A percentile compares a stretch with the other conserved stretches of the same genome.
phyloP scores from a whole-genome alignment of 257 asterid genomes.

The Solanum gracilifrons region DNA sequence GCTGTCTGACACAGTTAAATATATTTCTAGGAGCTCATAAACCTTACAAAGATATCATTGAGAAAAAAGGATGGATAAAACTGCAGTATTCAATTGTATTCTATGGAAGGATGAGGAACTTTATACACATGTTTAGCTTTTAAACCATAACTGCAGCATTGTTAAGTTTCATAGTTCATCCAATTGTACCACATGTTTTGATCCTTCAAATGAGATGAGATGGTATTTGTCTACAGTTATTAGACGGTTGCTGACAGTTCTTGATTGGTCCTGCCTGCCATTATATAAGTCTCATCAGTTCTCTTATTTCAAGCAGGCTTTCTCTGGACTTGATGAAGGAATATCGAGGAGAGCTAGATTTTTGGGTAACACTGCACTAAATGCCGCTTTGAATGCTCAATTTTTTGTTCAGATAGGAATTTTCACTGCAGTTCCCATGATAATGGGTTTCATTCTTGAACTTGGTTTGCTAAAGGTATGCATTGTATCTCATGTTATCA shows the following conservation, averaged over 20 bases:
- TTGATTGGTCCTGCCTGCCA: background rate
- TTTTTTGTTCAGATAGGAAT: slow-evolving; percentile 94
- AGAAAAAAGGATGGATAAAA: background rate
- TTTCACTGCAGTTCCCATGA: slow-evolving; percentile 97
- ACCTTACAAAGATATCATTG: background rate
- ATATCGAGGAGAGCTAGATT: slow-evolving; percentile 48
- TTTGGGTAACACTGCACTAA: slow-evolving; percentile 76
- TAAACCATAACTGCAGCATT: background rate
- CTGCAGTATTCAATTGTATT: background rate
- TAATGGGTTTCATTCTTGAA: slow-evolving; percentile 93
- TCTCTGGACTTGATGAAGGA: slow-evolving; percentile 89
- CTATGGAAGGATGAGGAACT: background rate
- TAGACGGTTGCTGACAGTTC: background rate
- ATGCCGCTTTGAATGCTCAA: slow-evolving; percentile 87
- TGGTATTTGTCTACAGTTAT: background rate
- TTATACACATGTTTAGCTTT: background rate
- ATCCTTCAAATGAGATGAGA: background rate
- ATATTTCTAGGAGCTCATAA: background rate
- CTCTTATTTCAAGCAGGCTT: slow-evolving; percentile 48
- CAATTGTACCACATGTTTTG: background rate
- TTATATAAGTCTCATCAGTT: background rate
- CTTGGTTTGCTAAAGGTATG: slow-evolving; percentile 76
- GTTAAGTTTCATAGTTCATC: background rate
- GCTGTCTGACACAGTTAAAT: background rate
- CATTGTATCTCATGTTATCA: background rate